These are phyloP conservation scores for Eucalyptus dawsonii DNA, from an alignment of 345 rosid species.

Conservation along the genomic window DNA sequence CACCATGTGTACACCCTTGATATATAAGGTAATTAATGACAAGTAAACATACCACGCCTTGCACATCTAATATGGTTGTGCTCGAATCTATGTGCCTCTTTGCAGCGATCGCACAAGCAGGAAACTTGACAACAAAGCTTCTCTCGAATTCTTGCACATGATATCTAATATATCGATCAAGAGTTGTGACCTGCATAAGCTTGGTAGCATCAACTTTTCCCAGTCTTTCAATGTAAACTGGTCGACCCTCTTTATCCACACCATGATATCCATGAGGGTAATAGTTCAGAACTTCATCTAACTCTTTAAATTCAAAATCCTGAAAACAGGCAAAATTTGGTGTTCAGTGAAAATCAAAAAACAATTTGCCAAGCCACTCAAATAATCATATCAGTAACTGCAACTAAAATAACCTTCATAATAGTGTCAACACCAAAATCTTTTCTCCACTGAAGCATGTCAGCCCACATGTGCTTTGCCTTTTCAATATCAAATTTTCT, in stretches of 20 bases:
- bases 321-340: background rate
- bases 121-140: constrained; percentile 70
- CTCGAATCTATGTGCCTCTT: constrained; percentile 94
- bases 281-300: constrained; percentile 60
- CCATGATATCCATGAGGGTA: constrained; percentile 98
- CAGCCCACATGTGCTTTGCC: constrained; percentile 98
- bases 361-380: background rate
- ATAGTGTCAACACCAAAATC: constrained; percentile 76
- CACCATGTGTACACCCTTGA: background rate
- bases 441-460: constrained; percentile 94
- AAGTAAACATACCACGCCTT: constrained; percentile 72
- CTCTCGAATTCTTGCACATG: constrained; percentile 95
- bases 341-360: background rate
- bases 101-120: constrained; percentile 82
- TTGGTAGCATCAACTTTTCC: constrained; percentile 86
- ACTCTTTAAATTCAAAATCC: constrained; percentile 91
- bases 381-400: background rate
- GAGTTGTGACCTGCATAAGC: constrained; percentile 77
- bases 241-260: constrained; percentile 94
- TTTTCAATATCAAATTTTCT: constrained; percentile 85
- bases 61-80: constrained; percentile 96
- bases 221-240: constrained; percentile 85
- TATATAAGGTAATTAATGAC: background rate
- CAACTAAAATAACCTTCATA: constrained; percentile 37
- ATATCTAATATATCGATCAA: constrained; percentile 82